Percentiles rank a stretch among this genome's conserved stretches.
Evolutionary conservation across 2,329 filamentous ascomycete species (phyloP).

Genomic region (Huntiella savannae): DNA sequence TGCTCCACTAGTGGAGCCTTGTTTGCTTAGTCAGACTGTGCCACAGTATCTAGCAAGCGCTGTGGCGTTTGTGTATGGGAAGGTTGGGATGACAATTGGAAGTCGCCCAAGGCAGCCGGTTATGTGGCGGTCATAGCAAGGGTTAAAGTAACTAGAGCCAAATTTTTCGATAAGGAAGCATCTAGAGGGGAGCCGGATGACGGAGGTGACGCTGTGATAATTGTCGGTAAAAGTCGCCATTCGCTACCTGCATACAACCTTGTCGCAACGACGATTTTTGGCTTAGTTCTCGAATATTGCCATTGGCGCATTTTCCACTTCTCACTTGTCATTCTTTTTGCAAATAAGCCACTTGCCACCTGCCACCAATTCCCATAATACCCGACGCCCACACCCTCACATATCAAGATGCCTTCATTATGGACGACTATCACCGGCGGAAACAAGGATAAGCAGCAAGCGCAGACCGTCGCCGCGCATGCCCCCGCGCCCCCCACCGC

Average conservation of each 20-base stretch:
- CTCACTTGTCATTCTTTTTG: not conserved
- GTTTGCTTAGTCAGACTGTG: not conserved
- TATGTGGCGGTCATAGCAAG: constrained; percentile 6
- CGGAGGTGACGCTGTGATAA: constrained; percentile 1
- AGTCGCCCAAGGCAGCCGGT: not conserved
- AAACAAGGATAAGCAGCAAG: constrained; percentile 27
- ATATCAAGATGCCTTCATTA: constrained; percentile 31
- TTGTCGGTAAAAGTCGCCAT: not conserved
- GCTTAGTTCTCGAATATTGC: not conserved
- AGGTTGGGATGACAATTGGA: not conserved
- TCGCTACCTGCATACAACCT: not conserved
- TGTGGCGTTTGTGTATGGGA: not conserved
- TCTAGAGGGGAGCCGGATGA: not conserved
- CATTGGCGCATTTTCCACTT: not conserved
- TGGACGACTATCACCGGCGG: constrained; percentile 44
- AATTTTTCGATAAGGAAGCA: constrained; percentile 9
- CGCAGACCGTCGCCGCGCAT: constrained; percentile 19
- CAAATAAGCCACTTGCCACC: not conserved
- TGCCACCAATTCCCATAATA: not conserved
- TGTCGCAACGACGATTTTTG: not conserved
- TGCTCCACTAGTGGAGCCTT: constrained; percentile 7
- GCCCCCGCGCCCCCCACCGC: constrained; percentile 3
- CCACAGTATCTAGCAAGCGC: not conserved
- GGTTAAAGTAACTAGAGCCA: not conserved
- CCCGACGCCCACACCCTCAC: not conserved